A percentile compares a stretch with the other conserved stretches of the same genome.
Evolutionary conservation across 495 filamentous ascomycete species (phyloP).

Genomic region (Chaetomium cochliodes): DNA sequence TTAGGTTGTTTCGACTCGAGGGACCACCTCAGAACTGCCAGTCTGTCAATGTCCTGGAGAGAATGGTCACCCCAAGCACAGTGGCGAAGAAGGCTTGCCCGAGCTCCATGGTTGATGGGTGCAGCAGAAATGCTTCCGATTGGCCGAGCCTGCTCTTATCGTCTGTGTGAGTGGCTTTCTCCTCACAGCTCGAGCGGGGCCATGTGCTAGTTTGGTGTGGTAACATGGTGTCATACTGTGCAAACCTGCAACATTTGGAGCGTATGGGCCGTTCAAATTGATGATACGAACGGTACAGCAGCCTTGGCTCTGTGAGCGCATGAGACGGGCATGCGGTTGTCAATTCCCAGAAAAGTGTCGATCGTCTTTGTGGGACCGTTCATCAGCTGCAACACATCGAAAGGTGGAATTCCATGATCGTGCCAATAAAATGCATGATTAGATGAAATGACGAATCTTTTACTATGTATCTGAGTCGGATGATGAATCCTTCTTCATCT

Average conservation of each 20-base stretch:
- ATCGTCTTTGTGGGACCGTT: not conserved
- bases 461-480: not conserved
- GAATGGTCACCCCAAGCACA: not conserved
- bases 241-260: not conserved
- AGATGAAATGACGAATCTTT: not conserved
- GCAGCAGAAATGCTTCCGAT: conserved; percentile 1
- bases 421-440: not conserved
- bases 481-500: not conserved
- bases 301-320: not conserved
- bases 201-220: not conserved
- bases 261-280: not conserved
- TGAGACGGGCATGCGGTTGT: not conserved
- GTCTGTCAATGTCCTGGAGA: not conserved
- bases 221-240: not conserved
- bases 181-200: conserved; percentile 1
- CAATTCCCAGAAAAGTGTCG: too few relatives aligned
- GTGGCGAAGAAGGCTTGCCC: conserved; percentile 5
- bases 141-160: not conserved
- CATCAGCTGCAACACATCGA: not conserved
- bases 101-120: conserved; percentile 11
- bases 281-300: not conserved
- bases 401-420: not conserved
- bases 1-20: not conserved
- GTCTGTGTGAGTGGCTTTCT: not conserved
- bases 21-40: not conserved